Evolutionary conservation across 2,329 filamentous ascomycete species (phyloP), one percentile per base, ranked within the genome.

Genomic region (Diaporthe sp.): DNA sequence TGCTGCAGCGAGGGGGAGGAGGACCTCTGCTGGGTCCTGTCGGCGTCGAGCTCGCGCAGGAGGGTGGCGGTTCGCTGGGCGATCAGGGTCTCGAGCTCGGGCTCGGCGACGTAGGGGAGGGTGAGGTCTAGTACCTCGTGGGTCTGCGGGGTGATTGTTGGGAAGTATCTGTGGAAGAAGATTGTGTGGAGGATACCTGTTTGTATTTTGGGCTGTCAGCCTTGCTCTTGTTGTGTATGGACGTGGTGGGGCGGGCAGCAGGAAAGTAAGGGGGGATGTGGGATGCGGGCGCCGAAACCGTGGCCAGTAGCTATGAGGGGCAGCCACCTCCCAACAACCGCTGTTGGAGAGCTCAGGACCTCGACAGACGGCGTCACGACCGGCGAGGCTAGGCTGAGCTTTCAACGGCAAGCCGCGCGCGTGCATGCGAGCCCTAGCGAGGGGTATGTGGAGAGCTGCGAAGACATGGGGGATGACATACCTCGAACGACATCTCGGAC

Each of bases 111-210:
- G 80, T 94, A 94, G 69, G 97, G 96, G 37, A 98, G 91, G 44
- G 95, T 96, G 76, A 98, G 90, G 84, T 97, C 96, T 78, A 98
- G 92, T 77, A 98, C 92, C 81, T 98, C 96, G 85, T 95, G 93
- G 77, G 94, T 95, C 77, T 91, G 90, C 8, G 97, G 96, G 55
- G 91, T 88, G 79, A 98, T 90, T 74, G 94, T 92, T 73, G 95
- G 95, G 88, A 98, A 98, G 90, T 96, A 97, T 81, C 97, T 94
- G 86, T 98, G 96, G 89, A 98, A 98, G 91, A 98, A 99, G 83
- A 98, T 98, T 68, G 96, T 97, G 84, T 98, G 96, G 66, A 98
- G 90, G 82, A 98, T 94, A 77, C 94, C 96, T 97, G 80, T n/a
- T 50, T 17, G 7, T 55, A 12, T 70, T 74, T 51, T 19, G 30